Evolutionary conservation across 495 filamentous ascomycete genomes (phyloP), one percentile per base, ranked within the genome.

Genomic region (Durotheca rogersii): DNA sequence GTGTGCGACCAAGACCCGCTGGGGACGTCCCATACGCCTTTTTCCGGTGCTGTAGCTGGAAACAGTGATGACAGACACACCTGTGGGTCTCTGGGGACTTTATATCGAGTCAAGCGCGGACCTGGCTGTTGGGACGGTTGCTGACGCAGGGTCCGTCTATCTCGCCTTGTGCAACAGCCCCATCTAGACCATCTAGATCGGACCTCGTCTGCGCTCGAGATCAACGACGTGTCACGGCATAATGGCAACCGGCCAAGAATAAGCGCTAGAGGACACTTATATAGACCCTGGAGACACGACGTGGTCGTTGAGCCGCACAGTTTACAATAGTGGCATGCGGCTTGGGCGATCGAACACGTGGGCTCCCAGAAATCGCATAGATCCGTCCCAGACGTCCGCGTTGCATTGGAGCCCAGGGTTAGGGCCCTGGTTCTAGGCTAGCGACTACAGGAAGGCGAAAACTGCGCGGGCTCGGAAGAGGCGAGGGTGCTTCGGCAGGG

Each of bases 151-250:
- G 37, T 41, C 40, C 47, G 21, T 15, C 39, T 35, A 34, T 44
- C 4, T 51, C 25, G 23, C 5, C 27, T 47, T 43, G 56, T 59
- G 44, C 45, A 27, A 59, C 56, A 59, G 56, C 43, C 49, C 35
- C 40, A 51, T 59, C 56, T 51, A 42, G 56, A 59, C 35, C 40
- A 51, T 59, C 56, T 51, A 42, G 56, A 59, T 27, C 46, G 15
- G 35, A 50, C 37, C 44, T 29, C 50, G 40, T 32, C 36, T 41
- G 29, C 25, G 37, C 17, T 25, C 12, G 15, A 33, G 41, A 46
- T 47, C 29, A 37, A 47, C 31, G 49, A 15, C 17, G 56, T 59
- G 46, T 43, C 35, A 59, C 56, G 29, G 35, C 29, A 15, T 17
- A 30, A 34, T 11, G 30, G 18, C 46, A 21, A 11, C 33, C 20